A percentile compares a stretch with the other conserved stretches of the same genome.
Evolutionary conservation across 257 asterid genomes (phyloP).

Genomic region (Verbascum thapsus): DNA sequence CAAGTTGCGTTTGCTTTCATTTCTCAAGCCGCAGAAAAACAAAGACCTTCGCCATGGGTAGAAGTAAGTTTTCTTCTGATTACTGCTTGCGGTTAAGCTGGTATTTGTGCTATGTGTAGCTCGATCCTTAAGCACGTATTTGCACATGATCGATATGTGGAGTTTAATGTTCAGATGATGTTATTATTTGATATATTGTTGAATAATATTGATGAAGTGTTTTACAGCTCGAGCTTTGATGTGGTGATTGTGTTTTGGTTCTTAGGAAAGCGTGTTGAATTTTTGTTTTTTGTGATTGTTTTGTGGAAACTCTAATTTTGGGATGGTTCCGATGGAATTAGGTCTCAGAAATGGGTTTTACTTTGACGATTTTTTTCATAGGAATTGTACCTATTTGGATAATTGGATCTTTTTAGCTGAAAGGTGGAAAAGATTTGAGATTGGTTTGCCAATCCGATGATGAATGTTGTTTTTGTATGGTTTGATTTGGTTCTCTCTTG

Average conservation of each 20-base stretch:
- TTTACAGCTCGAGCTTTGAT: background rate
- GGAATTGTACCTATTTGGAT: no score
- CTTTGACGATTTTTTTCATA: no score
- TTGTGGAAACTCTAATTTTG: no score
- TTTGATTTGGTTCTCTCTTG: no score
- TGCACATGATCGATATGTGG: background rate
- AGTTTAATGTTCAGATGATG: background rate
- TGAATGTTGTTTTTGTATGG: no score
- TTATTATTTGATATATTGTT: background rate
- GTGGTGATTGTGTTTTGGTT: no score
- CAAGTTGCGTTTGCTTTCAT: background rate
- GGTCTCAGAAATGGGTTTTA: no score
- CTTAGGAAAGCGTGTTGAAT: no score
- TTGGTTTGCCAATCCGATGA: no score
- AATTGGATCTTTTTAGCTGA: no score
- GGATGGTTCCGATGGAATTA: no score
- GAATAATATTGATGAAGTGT: background rate
- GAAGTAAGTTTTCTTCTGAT: conserved; percentile 54
- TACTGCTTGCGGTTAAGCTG: background rate
- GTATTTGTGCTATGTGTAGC: background rate
- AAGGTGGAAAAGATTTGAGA: no score
- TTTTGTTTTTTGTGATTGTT: background rate
- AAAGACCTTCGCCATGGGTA: conserved; percentile 59
- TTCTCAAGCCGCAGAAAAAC: conserved; percentile 24
- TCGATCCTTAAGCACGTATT: background rate